Conservation (phyloP, 1,284 basidiomycete genomes). For the Ceratobasidium theobromae region DNA sequence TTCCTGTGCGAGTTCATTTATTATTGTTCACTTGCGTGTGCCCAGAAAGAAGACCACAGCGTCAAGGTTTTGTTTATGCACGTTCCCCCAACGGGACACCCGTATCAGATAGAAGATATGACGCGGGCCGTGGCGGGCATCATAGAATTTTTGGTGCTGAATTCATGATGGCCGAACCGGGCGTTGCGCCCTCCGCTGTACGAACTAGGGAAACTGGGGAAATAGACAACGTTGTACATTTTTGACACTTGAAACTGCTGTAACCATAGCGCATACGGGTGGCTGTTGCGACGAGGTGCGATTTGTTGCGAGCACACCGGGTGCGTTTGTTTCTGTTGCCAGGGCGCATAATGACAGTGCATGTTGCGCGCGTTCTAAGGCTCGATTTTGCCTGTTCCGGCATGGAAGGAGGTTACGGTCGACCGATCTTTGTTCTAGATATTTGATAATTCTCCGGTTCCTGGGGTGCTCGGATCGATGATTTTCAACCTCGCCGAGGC, state of each 20-base stretch:
- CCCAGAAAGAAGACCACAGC: slow-evolving; percentile 52
- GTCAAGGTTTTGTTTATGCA: slow-evolving; percentile 70
- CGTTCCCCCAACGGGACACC: slow-evolving; percentile 64
- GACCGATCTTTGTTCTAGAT: too few species aligned
- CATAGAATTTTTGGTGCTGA: slow-evolving; percentile 5
- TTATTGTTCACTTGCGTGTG: slow-evolving; percentile 68
- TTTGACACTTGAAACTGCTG: background rate
- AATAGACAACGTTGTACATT: background rate
- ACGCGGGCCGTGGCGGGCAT: slow-evolving; percentile 54
- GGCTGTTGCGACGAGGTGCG: too few species aligned
- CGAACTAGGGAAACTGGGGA: background rate
- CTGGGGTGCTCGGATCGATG: background rate
- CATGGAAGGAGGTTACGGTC: too few species aligned
- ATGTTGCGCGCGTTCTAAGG: too few species aligned
- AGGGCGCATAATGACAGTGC: too few species aligned
- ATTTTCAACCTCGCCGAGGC: background rate
- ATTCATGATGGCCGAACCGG: background rate
- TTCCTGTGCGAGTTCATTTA: slow-evolving; percentile 77
- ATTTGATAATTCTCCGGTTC: too few species aligned
- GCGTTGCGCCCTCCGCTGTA: background rate
- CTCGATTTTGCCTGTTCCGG: too few species aligned
- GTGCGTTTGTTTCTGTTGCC: too few species aligned
- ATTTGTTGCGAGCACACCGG: too few species aligned
- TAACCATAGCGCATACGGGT: too few species aligned
- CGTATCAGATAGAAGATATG: slow-evolving; percentile 62